These are phyloP conservation scores for Paecilomyces sp. DNA, from an alignment of 2,329 filamentous ascomycete species.

Conservation along the genomic window DNA sequence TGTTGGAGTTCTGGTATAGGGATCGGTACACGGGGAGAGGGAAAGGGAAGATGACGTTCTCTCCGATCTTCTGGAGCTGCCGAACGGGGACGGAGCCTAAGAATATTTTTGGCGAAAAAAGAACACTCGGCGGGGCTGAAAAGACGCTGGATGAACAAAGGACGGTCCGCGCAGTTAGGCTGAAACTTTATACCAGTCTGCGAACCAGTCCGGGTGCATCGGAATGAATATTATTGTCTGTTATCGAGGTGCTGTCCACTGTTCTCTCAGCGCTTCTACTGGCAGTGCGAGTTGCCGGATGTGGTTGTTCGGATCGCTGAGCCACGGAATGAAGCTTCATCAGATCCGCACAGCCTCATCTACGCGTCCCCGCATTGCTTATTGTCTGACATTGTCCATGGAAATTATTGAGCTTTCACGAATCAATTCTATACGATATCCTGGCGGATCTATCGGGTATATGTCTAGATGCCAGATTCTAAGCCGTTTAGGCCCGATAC, in stretches of 20 bases:
- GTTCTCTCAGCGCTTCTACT: background rate
- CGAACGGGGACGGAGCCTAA: background rate
- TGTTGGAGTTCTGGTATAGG: background rate
- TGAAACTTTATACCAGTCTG: background rate
- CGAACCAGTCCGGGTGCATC: background rate
- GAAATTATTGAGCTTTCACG: background rate
- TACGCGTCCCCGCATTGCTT: background rate
- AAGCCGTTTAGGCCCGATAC: background rate
- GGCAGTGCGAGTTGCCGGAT: background rate
- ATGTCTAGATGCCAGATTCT: background rate
- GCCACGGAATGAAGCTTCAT: background rate
- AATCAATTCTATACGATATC: background rate
- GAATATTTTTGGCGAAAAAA: background rate
- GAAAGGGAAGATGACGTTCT: background rate
- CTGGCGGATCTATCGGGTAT: background rate
- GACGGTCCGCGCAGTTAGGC: background rate
- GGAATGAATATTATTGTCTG: background rate
- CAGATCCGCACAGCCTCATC: background rate
- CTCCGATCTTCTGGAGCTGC: background rate
- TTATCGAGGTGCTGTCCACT: background rate
- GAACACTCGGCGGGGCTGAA: background rate
- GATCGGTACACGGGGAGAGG: background rate
- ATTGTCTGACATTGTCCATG: background rate
- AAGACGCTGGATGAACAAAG: background rate
- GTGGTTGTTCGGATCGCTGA: background rate